Conservation (phyloP, 2,329 filamentous ascomycete genomes). For the Paraconiothyrium brasiliense region DNA sequence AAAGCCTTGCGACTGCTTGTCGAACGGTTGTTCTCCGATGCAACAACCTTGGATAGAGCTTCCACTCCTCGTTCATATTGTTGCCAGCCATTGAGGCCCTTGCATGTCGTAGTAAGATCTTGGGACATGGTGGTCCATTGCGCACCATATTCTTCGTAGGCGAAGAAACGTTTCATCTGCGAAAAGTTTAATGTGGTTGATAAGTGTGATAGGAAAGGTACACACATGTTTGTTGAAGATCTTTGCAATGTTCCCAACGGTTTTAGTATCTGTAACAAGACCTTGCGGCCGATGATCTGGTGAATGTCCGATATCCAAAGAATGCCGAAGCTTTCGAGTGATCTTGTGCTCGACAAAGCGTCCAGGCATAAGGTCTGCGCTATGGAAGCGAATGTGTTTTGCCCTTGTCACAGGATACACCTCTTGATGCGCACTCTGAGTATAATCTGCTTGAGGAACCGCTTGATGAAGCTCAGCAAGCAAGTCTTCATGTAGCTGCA, state of each 20-base stretch:
- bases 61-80: slow-evolving; percentile 87
- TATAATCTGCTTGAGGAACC: slow-evolving; percentile 70
- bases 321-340: slow-evolving; percentile 52
- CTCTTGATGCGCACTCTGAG: slow-evolving; percentile 47
- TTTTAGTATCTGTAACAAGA: slow-evolving; percentile 61
- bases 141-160: slow-evolving; percentile 91
- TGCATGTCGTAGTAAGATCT: slow-evolving; percentile 75
- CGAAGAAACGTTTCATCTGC: slow-evolving; percentile 81
- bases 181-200: slow-evolving; percentile 42
- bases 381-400: slow-evolving; percentile 59
- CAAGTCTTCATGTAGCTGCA: slow-evolving; percentile 84
- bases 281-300: slow-evolving; percentile 48
- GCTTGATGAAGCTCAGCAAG: slow-evolving; percentile 76
- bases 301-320: slow-evolving; percentile 56
- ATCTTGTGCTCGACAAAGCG: slow-evolving; percentile 46
- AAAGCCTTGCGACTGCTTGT: slow-evolving; percentile 76
- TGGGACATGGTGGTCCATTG: slow-evolving; percentile 88
- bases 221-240: slow-evolving; percentile 64
- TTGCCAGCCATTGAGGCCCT: slow-evolving; percentile 76
- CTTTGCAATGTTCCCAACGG: slow-evolving; percentile 63
- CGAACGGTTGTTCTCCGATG: slow-evolving; percentile 71
- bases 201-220: slow-evolving; percentile 18
- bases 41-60: slow-evolving; percentile 77
- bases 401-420: slow-evolving; percentile 43
- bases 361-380: slow-evolving; percentile 57